Percentiles rank a stretch among this genome's conserved stretches.
Evolutionary conservation across 1,139 yeast species (phyloP).

Genomic region (Arxiozyma heterogenica): DNA sequence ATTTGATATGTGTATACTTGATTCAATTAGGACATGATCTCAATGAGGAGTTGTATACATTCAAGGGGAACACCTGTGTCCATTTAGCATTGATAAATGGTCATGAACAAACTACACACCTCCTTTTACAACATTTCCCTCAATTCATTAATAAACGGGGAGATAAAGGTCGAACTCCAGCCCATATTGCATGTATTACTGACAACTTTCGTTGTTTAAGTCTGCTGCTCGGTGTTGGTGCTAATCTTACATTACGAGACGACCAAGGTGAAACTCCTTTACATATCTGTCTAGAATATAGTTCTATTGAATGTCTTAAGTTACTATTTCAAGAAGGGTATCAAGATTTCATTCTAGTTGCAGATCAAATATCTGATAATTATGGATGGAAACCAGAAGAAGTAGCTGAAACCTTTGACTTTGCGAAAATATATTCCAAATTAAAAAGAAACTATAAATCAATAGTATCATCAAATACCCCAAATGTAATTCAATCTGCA

Average conservation of each 20-base stretch:
- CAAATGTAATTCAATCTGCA: neutral
- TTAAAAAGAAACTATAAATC: slow-evolving; percentile 4
- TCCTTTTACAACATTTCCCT: slow-evolving; percentile 73
- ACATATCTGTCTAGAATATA: slow-evolving; percentile 74
- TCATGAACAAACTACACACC: slow-evolving; percentile 73
- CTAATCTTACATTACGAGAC: slow-evolving; percentile 55
- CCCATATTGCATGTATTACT: slow-evolving; percentile 60
- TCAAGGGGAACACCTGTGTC: slow-evolving; percentile 61
- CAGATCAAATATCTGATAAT: slow-evolving; percentile 40
- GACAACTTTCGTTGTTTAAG: slow-evolving; percentile 67
- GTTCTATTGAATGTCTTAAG: slow-evolving; percentile 55
- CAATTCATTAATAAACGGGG: slow-evolving; percentile 57
- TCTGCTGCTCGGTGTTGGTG: slow-evolving; percentile 70
- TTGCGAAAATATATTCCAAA: slow-evolving; percentile 31
- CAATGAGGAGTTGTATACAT: slow-evolving; percentile 45
- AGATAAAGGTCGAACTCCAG: slow-evolving; percentile 50
- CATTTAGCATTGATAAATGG: slow-evolving; percentile 64
- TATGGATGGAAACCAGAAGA: slow-evolving; percentile 67
- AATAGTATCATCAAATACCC: neutral
- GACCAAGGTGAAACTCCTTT: slow-evolving; percentile 64
- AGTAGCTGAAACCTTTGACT: slow-evolving; percentile 43
- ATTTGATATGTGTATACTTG: slow-evolving; percentile 61
- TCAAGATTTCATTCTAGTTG: slow-evolving; percentile 23
- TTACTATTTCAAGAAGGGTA: slow-evolving; percentile 41
- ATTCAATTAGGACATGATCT: slow-evolving; percentile 44